phyloP scores from a whole-genome alignment of 768 basidiomycete genomes.

The Boletales sp. region DNA sequence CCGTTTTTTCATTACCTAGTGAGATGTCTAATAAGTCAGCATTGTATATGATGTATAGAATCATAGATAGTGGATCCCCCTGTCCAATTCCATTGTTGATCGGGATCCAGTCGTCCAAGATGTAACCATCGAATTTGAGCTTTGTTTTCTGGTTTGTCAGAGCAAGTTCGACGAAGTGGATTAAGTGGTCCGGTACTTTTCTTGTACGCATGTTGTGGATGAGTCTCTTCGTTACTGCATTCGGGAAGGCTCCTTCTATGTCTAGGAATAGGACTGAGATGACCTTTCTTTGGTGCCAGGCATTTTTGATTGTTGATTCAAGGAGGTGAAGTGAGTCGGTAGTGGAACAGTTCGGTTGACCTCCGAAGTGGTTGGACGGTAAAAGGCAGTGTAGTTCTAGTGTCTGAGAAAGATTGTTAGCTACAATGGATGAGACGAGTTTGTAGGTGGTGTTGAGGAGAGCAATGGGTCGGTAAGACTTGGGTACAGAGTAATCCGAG shows the following conservation, averaged over 20 bases:
- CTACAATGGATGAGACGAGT: not conserved
- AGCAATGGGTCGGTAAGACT: conserved; percentile 35
- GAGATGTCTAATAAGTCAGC: no score
- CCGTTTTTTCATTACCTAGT: no score
- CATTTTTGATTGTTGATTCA: not conserved
- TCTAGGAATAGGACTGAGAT: not conserved
- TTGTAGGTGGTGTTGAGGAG: conserved; percentile 3
- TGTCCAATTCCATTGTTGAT: no score
- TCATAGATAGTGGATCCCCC: no score
- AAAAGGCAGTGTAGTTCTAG: not conserved
- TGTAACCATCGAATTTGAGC: no score
- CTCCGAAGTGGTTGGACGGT: not conserved
- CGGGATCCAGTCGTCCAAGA: no score
- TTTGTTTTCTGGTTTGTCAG: no score
- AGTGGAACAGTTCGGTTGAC: not conserved
- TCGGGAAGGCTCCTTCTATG: conserved; percentile 6
- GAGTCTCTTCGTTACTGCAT: not conserved
- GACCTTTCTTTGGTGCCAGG: not conserved
- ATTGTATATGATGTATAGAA: no score
- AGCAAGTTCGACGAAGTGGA: no score
- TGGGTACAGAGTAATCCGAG: conserved; percentile 29
- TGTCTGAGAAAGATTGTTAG: not conserved
- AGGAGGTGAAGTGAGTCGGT: not conserved
- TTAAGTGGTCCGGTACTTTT: no score
- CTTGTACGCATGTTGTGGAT: no score